Percentiles rank a stretch among this genome's conserved stretches.
Conservation (phyloP, 768 basidiomycete species). For the Pleurotus pulmonarius region DNA sequence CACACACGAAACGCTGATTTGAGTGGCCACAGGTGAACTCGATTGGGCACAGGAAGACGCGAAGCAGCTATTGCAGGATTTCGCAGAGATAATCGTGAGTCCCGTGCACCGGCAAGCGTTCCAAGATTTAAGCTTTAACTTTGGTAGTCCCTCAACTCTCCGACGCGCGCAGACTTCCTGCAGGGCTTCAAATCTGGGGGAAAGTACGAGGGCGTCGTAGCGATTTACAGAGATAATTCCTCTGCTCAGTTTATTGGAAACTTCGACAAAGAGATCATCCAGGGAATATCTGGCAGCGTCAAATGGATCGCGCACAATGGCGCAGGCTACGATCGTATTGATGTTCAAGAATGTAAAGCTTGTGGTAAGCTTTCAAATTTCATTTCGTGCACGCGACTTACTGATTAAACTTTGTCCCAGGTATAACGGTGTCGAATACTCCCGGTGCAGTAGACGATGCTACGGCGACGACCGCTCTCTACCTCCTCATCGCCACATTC, state of each 20-base stretch:
- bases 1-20: background rate
- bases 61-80: slow-evolving; percentile 54
- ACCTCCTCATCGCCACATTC: slow-evolving; percentile 73
- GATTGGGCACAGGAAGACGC: slow-evolving; percentile 82
- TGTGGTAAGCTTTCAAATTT: slow-evolving; percentile 56
- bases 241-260: slow-evolving; percentile 64
- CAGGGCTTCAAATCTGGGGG: slow-evolving; percentile 57
- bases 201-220: slow-evolving; percentile 70
- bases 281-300: slow-evolving; percentile 57
- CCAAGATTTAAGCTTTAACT: no score
- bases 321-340: slow-evolving; percentile 89
- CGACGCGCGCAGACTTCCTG: slow-evolving; percentile 66
- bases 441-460: slow-evolving; percentile 89
- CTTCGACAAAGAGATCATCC: slow-evolving; percentile 78
- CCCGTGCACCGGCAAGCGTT: slow-evolving; percentile 19
- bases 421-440: slow-evolving; percentile 82
- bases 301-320: slow-evolving; percentile 93
- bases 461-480: slow-evolving; percentile 85
- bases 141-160: slow-evolving; percentile 46
- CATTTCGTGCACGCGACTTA: background rate
- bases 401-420: slow-evolving; percentile 25
- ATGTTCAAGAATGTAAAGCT: slow-evolving; percentile 68
- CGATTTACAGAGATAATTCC: slow-evolving; percentile 75
- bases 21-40: slow-evolving; percentile 49
- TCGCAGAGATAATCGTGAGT: slow-evolving; percentile 72